Evolutionary conservation across 2,329 filamentous ascomycete species (phyloP), one percentile per base, ranked within the genome.

Genomic region (Phialemonium atrogriseum): DNA sequence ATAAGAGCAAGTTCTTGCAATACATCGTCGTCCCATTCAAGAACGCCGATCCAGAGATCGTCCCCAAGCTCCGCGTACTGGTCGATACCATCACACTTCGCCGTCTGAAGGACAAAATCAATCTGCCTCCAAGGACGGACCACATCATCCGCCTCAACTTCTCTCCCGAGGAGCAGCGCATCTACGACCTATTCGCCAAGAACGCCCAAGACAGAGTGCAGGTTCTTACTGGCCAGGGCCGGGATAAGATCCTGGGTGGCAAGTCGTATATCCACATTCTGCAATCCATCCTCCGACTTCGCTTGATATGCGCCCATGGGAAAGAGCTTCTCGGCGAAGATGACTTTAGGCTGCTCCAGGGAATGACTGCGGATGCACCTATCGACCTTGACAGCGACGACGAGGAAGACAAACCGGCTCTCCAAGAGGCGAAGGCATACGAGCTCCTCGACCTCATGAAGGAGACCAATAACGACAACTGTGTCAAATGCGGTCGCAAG

Each of bases 51-150:
- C 77, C 84, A 0, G 79, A 84, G 24, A 87, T 93, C 29, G 69
- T 96, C 2, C 77, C 82, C 4, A 91, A 88, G 51, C 67, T 98
- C 19, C 83, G 89, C 18, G 70, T 95, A 9, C 72, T 98, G 1
- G 88, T 98, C 7, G 85, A 94, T 50, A 91, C 84, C n/a, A 83
- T 98, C 43, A 96, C 91, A 0, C 66, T 98, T 8, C 81, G 91
- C 16, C 84, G 91, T 14, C 68, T 91, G 20, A 96, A 96, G 56
- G 86, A 96, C 55, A 87, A 81, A 56, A 88, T 96, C 37, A 70
- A 93, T 46, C 65, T 98, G 3, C 84, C 86, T 2, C 66, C 70
- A 14, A 77, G 86, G 12, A 68, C 72, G 9, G 89, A 95, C 48
- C 62, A 79, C 9, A 70, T 88, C 8, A 65, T 89, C 5, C 73